Percentiles rank a stretch among this genome's conserved stretches.
phyloP scores from a whole-genome alignment of 106 monocot genomes.

The Acorus calamus region DNA sequence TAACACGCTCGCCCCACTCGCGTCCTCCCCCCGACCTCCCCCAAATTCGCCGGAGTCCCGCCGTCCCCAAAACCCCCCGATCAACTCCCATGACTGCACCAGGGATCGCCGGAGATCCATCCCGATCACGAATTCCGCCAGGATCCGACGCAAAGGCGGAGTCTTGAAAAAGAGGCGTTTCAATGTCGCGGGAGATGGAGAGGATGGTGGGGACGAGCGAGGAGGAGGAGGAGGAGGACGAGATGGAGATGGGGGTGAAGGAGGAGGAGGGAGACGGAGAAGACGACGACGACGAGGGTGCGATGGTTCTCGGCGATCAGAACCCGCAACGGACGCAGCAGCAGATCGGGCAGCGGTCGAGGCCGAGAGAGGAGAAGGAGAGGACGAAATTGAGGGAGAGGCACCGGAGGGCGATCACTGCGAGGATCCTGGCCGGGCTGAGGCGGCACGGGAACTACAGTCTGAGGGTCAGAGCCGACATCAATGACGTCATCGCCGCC shows the following conservation, averaged over 20 bases:
- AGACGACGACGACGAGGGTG: not conserved
- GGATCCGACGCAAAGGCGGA: not conserved
- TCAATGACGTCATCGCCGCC: slow-evolving; percentile 91
- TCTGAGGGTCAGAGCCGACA: slow-evolving; percentile 78
- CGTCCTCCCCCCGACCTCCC: slow-evolving; percentile 18
- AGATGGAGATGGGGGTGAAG: not conserved
- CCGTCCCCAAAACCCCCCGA: not conserved
- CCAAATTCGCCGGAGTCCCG: slow-evolving; percentile 5
- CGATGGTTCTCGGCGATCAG: not conserved
- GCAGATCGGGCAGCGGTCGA: not conserved
- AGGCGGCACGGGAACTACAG: slow-evolving; percentile 91
- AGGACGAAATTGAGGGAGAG: slow-evolving; percentile 88
- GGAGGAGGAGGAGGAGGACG: slow-evolving; percentile 18
- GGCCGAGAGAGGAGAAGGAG: slow-evolving; percentile 93
- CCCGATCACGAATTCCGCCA: not conserved
- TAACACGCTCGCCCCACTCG: slow-evolving; percentile 10
- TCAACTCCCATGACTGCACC: too few relatives aligned
- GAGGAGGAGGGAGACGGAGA: not conserved
- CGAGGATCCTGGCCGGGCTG: slow-evolving; percentile 65
- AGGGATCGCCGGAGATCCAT: not conserved
- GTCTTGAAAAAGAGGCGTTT: not conserved
- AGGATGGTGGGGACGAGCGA: slow-evolving; percentile 18
- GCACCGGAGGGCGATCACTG: slow-evolving; percentile 86
- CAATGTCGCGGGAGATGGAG: slow-evolving; percentile 28
- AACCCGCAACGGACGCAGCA: not conserved